These are phyloP conservation scores for Mucor lusitanicus DNA, from an alignment of 371 early-diverging fungal species.

Conservation along the genomic window DNA sequence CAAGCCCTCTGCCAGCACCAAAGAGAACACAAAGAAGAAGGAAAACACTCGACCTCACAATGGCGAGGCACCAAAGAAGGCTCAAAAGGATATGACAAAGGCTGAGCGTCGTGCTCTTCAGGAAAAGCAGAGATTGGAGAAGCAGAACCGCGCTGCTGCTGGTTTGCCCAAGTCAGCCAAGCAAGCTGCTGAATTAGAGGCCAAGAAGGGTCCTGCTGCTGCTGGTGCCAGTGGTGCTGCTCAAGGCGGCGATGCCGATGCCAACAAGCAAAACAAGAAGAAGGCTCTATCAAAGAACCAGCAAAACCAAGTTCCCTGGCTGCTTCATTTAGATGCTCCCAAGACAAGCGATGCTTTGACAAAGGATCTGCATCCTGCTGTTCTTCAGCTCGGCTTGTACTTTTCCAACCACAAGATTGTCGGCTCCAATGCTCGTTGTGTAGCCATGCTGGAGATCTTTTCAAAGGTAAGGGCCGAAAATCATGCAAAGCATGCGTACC, in stretches of 20 bases:
- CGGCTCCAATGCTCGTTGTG: slow-evolving; percentile 90
- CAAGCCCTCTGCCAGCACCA: not conserved
- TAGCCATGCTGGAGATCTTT: slow-evolving; percentile 84
- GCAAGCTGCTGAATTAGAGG: slow-evolving; percentile 16
- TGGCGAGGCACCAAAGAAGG: slow-evolving; percentile 39
- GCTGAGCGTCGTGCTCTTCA: slow-evolving; percentile 86
- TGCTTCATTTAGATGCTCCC: slow-evolving; percentile 69
- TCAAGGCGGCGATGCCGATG: slow-evolving; percentile 18
- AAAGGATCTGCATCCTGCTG: slow-evolving; percentile 86
- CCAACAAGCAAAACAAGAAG: slow-evolving; percentile 38
- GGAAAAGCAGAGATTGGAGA: slow-evolving; percentile 77
- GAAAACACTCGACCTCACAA: slow-evolving; percentile 14
- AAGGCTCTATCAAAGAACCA: slow-evolving; percentile 34
- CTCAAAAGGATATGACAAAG: slow-evolving; percentile 82
- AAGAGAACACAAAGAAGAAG: slow-evolving; percentile 19
- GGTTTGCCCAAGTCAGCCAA: slow-evolving; percentile 40
- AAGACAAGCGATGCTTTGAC: slow-evolving; percentile 52
- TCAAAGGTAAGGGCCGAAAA: slow-evolving; percentile 62
- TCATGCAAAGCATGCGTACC: not conserved
- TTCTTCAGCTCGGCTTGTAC: slow-evolving; percentile 83
- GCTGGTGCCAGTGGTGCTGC: slow-evolving; percentile 3
- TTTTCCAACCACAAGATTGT: slow-evolving; percentile 84
- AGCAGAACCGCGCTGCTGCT: slow-evolving; percentile 60
- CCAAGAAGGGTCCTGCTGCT: slow-evolving; percentile 29
- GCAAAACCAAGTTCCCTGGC: slow-evolving; percentile 64